Evolutionary conservation across 495 filamentous ascomycete genomes (phyloP).

Genomic region (Astrothelium subdiscretum): DNA sequence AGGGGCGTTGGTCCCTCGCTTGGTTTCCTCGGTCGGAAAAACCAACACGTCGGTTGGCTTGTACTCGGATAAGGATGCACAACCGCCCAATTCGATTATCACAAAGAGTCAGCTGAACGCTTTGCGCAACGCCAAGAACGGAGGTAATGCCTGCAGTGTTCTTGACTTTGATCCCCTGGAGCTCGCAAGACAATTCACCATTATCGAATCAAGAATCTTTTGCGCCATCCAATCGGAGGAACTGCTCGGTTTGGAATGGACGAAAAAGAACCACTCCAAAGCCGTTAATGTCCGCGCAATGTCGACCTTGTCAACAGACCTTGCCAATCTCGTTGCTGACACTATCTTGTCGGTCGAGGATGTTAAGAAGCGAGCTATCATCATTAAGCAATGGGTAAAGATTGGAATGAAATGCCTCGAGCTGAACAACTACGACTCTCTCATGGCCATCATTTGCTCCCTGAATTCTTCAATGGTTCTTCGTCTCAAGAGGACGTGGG

Average conservation of each 20-base stretch:
- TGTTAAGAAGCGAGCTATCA: slow-evolving; percentile 75
- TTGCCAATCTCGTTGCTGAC: slow-evolving; percentile 91
- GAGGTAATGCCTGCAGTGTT: slow-evolving; percentile 58
- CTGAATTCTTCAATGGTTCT: slow-evolving; percentile 83
- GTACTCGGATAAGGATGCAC: slow-evolving; percentile 53
- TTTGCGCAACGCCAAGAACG: slow-evolving; percentile 62
- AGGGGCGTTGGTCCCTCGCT: slow-evolving; percentile 69
- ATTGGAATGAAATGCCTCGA: slow-evolving; percentile 77
- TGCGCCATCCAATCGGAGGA: slow-evolving; percentile 89
- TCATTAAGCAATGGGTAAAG: slow-evolving; percentile 99
- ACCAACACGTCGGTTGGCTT: slow-evolving; percentile 60
- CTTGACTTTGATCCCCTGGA: slow-evolving; percentile 91
- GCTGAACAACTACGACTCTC: slow-evolving; percentile 88
- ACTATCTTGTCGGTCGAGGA: slow-evolving; percentile 80
- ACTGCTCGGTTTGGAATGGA: slow-evolving; percentile 89
- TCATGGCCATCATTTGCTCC: slow-evolving; percentile 94
- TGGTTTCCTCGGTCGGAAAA: slow-evolving; percentile 83
- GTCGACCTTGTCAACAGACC: slow-evolving; percentile 81
- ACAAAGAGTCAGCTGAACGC: slow-evolving; percentile 63
- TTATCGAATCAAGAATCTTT: slow-evolving; percentile 89
- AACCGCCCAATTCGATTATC: slow-evolving; percentile 56
- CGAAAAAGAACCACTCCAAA: slow-evolving; percentile 62
- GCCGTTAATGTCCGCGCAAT: slow-evolving; percentile 92
- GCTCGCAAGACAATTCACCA: slow-evolving; percentile 81
- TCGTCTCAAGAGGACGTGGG: slow-evolving; percentile 91